A percentile compares a stretch with the other conserved stretches of the same genome.
phyloP scores from a whole-genome alignment of 345 rosid genomes.

The Salix koriyanagi region DNA sequence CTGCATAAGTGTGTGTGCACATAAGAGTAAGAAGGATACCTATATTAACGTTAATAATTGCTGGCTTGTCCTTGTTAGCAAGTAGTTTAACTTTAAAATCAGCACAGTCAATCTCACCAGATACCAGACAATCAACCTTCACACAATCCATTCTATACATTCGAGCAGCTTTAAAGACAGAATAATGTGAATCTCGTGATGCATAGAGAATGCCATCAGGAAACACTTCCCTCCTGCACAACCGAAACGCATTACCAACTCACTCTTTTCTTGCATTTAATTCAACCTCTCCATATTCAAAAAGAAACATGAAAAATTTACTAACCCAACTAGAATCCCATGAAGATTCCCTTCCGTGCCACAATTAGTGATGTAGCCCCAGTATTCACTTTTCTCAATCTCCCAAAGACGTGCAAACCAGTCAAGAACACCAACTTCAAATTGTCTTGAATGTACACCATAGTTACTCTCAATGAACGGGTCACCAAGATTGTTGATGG shows the following conservation, averaged over 20 bases:
- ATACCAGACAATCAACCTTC: constrained; percentile 62
- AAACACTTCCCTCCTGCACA: constrained; percentile 74
- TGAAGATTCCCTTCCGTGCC: constrained; percentile 99
- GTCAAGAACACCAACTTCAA: constrained; percentile 98
- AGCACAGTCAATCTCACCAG: constrained; percentile 87
- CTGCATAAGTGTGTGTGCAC: not conserved
- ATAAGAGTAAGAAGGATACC: constrained; percentile 35
- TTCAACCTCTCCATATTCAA: not conserved
- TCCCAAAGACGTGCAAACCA: constrained; percentile 99
- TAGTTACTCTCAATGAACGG: constrained; percentile 98
- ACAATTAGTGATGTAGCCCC: constrained; percentile 98
- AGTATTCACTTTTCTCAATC: constrained; percentile 83
- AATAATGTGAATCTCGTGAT: constrained; percentile 79
- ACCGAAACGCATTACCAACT: not conserved
- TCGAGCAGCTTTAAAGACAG: constrained; percentile 90
- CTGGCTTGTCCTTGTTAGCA: constrained; percentile 85
- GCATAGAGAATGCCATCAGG: constrained; percentile 94
- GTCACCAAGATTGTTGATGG: constrained; percentile 94
- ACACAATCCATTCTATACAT: constrained; percentile 92
- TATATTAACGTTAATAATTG: constrained; percentile 84
- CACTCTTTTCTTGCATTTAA: not conserved
- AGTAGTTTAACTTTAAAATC: constrained; percentile 64
- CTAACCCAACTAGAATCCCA: constrained; percentile 93
- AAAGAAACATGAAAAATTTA: not conserved
- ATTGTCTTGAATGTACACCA: constrained; percentile 95